These are phyloP conservation scores for Fraxinus sp. DNA, from an alignment of 305 asterid genomes.

Conservation along the genomic window DNA sequence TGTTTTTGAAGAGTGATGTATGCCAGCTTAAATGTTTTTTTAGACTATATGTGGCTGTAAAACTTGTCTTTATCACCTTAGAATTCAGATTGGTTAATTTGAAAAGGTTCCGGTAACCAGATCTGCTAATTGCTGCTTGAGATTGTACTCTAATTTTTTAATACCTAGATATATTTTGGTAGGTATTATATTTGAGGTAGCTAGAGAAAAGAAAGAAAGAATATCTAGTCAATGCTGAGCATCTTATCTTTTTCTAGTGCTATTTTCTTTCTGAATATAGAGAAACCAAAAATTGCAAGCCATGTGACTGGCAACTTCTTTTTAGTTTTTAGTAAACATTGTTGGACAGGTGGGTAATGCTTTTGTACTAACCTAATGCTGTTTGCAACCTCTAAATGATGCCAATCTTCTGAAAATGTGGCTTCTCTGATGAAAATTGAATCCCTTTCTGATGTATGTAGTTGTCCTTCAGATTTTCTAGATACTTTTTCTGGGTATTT, in stretches of 20 bases:
- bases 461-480: conserved; percentile 8
- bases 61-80: not conserved
- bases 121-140: conserved; percentile 5
- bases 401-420: not conserved
- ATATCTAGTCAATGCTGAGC: not conserved
- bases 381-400: not conserved
- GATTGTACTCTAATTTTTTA: not conserved
- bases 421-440: not conserved
- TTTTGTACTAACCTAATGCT: not conserved
- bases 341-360: conserved; percentile 17
- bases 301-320: not conserved
- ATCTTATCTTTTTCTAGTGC: not conserved
- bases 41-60: not conserved
- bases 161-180: not conserved
- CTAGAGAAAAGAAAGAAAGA: not conserved
- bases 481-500: conserved; percentile 17
- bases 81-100: conserved; percentile 3
- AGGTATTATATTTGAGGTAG: not conserved
- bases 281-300: not conserved
- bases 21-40: not conserved
- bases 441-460: not conserved
- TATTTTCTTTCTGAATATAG: not conserved
- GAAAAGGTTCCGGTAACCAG: not conserved
- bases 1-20: not conserved
- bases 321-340: conserved; percentile 3